Evolutionary conservation across 2,329 filamentous ascomycete genomes (phyloP).

Genomic region (Periconia sp.): DNA sequence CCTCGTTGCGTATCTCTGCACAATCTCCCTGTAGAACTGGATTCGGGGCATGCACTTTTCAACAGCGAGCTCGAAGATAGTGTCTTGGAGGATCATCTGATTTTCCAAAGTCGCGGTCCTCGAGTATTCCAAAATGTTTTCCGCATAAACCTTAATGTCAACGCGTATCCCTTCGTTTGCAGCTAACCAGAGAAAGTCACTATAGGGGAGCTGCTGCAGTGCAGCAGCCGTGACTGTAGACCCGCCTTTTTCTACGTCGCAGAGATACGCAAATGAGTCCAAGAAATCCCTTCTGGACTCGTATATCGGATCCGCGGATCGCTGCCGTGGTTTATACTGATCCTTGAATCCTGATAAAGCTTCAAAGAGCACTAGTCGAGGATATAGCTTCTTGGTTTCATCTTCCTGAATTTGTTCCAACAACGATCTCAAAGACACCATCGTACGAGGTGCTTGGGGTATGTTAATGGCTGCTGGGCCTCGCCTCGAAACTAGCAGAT

Average conservation of each 20-base stretch:
- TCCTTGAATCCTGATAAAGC: conserved; percentile 7
- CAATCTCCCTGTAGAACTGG: not conserved
- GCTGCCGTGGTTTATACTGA: not conserved
- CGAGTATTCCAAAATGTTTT: not conserved
- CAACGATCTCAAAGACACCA: not conserved
- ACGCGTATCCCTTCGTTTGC: conserved; percentile 7
- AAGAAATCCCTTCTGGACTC: conserved; percentile 8
- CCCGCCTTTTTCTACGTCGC: conserved; percentile 7
- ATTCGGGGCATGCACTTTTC: conserved; percentile 3
- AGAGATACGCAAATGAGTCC: conserved; percentile 13
- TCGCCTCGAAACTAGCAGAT: no score
- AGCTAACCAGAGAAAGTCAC: conserved; percentile 9
- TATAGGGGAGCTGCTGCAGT: conserved; percentile 2
- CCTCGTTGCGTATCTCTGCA: not conserved
- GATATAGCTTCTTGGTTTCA: conserved; percentile 3
- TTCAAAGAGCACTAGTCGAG: conserved; percentile 5
- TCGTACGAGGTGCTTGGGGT: conserved; percentile 2
- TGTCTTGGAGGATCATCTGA: not conserved
- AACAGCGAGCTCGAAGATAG: conserved; percentile 1
- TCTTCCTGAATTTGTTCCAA: conserved; percentile 2
- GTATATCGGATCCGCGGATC: conserved; percentile 1
- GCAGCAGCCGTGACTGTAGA: conserved; percentile 10
- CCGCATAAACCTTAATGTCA: conserved; percentile 1
- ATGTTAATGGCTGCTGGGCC: no score
- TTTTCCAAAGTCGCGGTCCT: conserved; percentile 1